Evolutionary conservation across 2,329 filamentous ascomycete species (phyloP), one percentile per base, ranked within the genome.

Genomic region (Fusarium aywerte): DNA sequence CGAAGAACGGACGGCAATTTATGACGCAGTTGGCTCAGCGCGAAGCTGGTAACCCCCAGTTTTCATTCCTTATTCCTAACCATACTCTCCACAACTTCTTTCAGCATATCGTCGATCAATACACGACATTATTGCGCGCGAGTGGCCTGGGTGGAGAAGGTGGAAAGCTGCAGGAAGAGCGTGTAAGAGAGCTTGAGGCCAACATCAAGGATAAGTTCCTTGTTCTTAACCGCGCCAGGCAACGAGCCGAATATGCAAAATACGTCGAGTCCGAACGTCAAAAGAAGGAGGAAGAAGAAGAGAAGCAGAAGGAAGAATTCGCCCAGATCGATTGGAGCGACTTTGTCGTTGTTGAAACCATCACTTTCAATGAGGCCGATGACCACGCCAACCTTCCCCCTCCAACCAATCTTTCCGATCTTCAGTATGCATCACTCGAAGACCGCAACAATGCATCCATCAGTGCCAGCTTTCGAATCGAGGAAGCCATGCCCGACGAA

Each of bases 71-170:
- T 52, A 90, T 95, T 53, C 93, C 94, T 16, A 96, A 97, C 74
- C 96, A 99, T 82, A 97, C 92, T 74, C 90, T 97, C 66, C 93
- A 98, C 82, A 94, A 95, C 77, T 98, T 96, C 82, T 98, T 97
- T 79, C 92, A 93, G 71, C 89, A 94, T 67, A 85, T 97, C 61
- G 89, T 97, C 62, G 95, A 98, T 71, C 96, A 99, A 77, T 98
- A 98, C 78, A 91, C 91, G n/a, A 85, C 90, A 50, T 81, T 97
- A 29, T 76, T 97, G 56, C 87, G 88, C 55, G 85, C 88, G 9
- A 85, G 89, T 56, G 90, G 89, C 1, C 84, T 89, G 9, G 87
- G 91, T 69, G 90, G 89, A 38, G 83, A 85, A 63, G 84, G 83
- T 12, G 88, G 90, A 25, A 90, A 90, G 70, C 84, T 91, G 4